Evolutionary conservation across 192 early-diverging fungal genomes (phyloP).

Genomic region (Coemansia interrupta): DNA sequence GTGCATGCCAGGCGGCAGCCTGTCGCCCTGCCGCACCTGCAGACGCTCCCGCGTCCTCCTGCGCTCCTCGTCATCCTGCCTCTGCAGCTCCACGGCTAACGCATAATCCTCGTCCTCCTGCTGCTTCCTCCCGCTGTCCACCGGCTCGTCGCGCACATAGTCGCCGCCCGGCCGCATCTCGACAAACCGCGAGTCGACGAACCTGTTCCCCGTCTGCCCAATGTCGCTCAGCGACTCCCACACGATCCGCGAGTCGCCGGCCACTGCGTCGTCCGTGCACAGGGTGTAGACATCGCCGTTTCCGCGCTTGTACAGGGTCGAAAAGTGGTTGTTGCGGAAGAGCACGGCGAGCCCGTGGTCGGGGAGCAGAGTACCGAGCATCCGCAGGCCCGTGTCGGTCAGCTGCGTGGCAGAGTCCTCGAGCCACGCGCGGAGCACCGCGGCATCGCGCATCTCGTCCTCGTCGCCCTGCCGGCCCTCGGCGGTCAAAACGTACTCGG

Average conservation of each 20-base stretch:
- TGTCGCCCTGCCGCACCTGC: constrained; percentile 37
- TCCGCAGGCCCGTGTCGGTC: constrained; percentile 71
- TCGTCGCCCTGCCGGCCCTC: constrained; percentile 53
- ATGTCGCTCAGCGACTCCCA: constrained; percentile 73
- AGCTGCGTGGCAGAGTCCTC: constrained; percentile 75
- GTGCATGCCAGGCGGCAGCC: constrained; percentile 37
- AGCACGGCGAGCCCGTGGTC: constrained; percentile 64
- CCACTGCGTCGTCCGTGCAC: constrained; percentile 69
- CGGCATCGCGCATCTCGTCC: constrained; percentile 18
- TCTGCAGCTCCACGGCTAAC: constrained; percentile 44
- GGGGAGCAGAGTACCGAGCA: constrained; percentile 63
- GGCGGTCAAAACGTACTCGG: constrained; percentile 65
- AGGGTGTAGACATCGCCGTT: constrained; percentile 56
- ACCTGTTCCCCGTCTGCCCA: constrained; percentile 59
- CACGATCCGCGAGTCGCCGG: constrained; percentile 60
- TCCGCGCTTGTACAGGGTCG: constrained; percentile 63
- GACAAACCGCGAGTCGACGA: constrained; percentile 59
- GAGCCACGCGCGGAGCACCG: constrained; percentile 69
- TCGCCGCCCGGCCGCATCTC: constrained; percentile 2
- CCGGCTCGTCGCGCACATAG: constrained; percentile 20
- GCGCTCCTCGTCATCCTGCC: constrained; percentile 41
- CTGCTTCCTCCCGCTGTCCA: constrained; percentile 9
- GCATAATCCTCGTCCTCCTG: constrained; percentile 53
- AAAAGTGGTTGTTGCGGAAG: constrained; percentile 95
- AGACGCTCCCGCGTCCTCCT: constrained; percentile 5